Evolutionary conservation across 2,329 filamentous ascomycete genomes (phyloP).

Genomic region (Exophiala spinifera): DNA sequence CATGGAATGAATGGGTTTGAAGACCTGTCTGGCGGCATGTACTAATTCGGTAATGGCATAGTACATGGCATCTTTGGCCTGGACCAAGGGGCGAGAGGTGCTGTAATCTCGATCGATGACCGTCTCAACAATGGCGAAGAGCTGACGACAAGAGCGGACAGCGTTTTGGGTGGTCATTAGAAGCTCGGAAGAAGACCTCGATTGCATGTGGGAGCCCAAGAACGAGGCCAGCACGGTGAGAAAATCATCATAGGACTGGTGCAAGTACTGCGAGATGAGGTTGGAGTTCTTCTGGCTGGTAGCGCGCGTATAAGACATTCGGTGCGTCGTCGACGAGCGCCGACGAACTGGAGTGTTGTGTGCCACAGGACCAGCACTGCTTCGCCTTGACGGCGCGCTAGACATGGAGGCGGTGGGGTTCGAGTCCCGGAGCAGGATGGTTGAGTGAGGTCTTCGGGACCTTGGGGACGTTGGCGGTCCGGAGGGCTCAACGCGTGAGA

Average conservation of each 20-base stretch:
- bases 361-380: constrained; percentile 19
- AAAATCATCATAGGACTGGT: constrained; percentile 78
- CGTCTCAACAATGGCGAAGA: constrained; percentile 76
- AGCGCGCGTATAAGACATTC: constrained; percentile 70
- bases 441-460: constrained; percentile 3
- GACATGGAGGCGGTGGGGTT: constrained; percentile 1
- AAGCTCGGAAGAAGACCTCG: constrained; percentile 82
- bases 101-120: constrained; percentile 74
- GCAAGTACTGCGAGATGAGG: constrained; percentile 79
- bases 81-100: constrained; percentile 63
- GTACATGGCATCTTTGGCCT: constrained; percentile 73
- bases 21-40: constrained; percentile 73
- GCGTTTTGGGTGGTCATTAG: constrained; percentile 79
- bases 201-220: constrained; percentile 88
- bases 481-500: neutral
- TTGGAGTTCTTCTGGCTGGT: constrained; percentile 63
- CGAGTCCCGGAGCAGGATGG: neutral
- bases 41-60: constrained; percentile 76
- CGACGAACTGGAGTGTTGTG: constrained; percentile 38
- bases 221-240: constrained; percentile 89
- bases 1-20: constrained; percentile 65
- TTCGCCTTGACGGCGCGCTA: constrained; percentile 4
- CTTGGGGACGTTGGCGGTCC: constrained; percentile 8
- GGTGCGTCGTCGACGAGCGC: constrained; percentile 61
- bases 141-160: constrained; percentile 72